Evolutionary conservation across 1,284 basidiomycete genomes (phyloP), one percentile per base, ranked within the genome.

Genomic region (Grifola frondosa): DNA sequence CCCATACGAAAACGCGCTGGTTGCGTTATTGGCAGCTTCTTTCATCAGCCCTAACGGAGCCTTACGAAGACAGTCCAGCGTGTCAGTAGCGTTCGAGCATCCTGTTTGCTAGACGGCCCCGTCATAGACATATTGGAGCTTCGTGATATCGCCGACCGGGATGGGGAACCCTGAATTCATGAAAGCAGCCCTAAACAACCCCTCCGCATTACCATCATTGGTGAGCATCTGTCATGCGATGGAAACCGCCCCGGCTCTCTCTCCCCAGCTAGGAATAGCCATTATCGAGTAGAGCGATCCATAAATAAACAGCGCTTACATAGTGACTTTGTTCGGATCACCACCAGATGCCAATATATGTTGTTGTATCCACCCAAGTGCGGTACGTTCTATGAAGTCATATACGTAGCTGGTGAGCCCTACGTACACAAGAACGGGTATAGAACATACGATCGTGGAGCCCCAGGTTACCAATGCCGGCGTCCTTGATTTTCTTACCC

Each of bases 381-480:
- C 79, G 25, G 69, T 54, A 6, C 73, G 70, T 56, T 80, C 77
- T 79, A 33, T 7, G 37, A 10, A n/a, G n/a, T 20, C 12, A 21
- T 29, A 12, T 35, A 22, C 16, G 29, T 40, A 20, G 35, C 31
- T 33, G 22, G 44, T 23, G 33, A 41, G 40, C 29, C 21, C 15
- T 30, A 21, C 10, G 8, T 20, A 20, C n/a, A 30, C 3, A 20
- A 62, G 22, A 20, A 17, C 5, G 15, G 36, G 6, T n/a, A 33
- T 15, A 26, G 32, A 3, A 64, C 73, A 46, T 50, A 78, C 76
- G 75, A 50, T 78, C 75, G 32, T 67, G 70, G 5, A 80, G 57
- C 4, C 79, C 80, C 2, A 78, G 54, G 50, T 81, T 81, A 3
- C 73, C 70, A 3, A 76, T 61, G 4, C 75, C 73, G 6, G 72